Evolutionary conservation across 768 basidiomycete genomes (phyloP).

Genomic region (Podaxis mareebaensis): DNA sequence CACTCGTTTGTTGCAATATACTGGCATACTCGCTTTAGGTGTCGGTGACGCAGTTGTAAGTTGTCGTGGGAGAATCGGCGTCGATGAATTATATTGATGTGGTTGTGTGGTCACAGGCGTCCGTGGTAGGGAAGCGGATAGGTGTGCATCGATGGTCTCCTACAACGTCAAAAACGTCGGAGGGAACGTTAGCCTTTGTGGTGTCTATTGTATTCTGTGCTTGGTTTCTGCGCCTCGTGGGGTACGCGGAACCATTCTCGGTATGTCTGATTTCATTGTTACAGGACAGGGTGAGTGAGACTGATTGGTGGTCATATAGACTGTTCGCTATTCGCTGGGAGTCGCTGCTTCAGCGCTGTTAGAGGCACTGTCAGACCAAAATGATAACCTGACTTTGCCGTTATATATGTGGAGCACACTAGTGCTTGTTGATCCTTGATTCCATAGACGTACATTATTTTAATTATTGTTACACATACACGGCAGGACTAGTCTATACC

Average conservation of each 20-base stretch:
- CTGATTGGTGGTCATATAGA: slow-evolving; percentile 41
- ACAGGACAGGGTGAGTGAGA: background rate
- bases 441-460: slow-evolving; percentile 19
- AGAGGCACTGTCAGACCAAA: slow-evolving; percentile 93
- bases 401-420: slow-evolving; percentile 93
- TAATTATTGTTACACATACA: slow-evolving; percentile 5
- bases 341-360: slow-evolving; percentile 68
- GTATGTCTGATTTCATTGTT: slow-evolving; percentile 44
- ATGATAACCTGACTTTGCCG: slow-evolving; percentile 97
- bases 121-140: slow-evolving; percentile 84
- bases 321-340: slow-evolving; percentile 62
- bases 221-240: slow-evolving; percentile 68
- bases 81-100: slow-evolving; percentile 1
- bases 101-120: slow-evolving; percentile 56
- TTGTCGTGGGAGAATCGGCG: slow-evolving; percentile 18
- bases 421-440: slow-evolving; percentile 46
- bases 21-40: slow-evolving; percentile 87
- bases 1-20: slow-evolving; percentile 56
- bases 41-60: slow-evolving; percentile 91
- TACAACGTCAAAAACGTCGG: slow-evolving; percentile 83
- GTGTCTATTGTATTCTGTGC: slow-evolving; percentile 69
- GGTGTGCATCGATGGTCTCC: slow-evolving; percentile 86
- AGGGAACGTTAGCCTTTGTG: slow-evolving; percentile 86
- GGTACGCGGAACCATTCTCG: slow-evolving; percentile 73
- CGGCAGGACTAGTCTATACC: background rate